Base-by-base conservation (phyloP, 164 flowering plant genomes). In the Tetracentron sinense region DNA sequence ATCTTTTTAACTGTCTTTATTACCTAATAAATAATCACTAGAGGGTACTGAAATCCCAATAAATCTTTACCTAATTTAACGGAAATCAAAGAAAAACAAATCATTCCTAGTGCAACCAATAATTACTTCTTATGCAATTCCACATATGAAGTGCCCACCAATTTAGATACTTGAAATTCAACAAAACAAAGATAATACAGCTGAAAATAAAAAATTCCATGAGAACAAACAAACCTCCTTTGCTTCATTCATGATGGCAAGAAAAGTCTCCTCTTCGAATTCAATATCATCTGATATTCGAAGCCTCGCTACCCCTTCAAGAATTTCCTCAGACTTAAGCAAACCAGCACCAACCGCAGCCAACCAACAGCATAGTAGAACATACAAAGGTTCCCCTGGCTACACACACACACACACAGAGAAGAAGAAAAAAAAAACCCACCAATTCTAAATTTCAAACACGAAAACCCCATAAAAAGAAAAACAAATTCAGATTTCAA, bases 281-380 rank as follows among this genome's bases (percentile, higher is more conserved):
- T 90, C 98, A 51, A 89, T 79, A 65, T 94, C 97, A 72, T 89
- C 74, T 4, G 98, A 90, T 55, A 94, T 48, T 26, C 95, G 71
- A 60, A 94, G 87, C 85, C 93, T 82, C 7, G 87, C 84, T 5
- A 81, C 95, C 27, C 96, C 97, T 62, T 86, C 94, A 51, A 90
- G 73, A 67, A 94, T 89, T 64, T 94, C 97, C 78, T 94, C 96
- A 2, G 95, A 85, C 68, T 89, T 94, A 31, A 90, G 78, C 63
- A 89, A 78, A 47, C 98, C 97, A 58, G 96, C 97, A 26, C 98
- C 96, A 42, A 94, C 83, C 5, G 98, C 97, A 57, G 96, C 87
- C 68, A 94, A 68, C 98, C 98, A 94, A 68, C 97, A 94, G 72
- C 98, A 94, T 8, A 80, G 50, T 29, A 94, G 71, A 42, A 89